Evolutionary conservation across 2,329 filamentous ascomycete species (phyloP), one percentile per base, ranked within the genome.

Genomic region (Lithohypha guttulata): DNA sequence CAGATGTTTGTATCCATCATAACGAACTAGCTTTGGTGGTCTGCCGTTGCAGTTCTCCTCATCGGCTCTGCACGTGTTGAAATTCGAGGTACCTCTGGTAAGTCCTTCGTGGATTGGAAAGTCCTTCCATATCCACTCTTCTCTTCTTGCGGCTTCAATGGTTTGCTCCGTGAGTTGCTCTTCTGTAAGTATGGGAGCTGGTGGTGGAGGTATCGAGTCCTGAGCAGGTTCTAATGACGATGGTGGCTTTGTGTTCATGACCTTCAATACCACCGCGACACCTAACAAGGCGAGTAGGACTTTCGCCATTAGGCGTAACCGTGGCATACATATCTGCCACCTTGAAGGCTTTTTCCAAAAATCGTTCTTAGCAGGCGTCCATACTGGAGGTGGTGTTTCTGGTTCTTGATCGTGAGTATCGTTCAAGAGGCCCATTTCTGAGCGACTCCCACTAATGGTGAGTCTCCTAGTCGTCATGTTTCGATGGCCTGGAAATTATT

Each of bases 291-390:
- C 38, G 5, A 48, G 11, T 8, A 40, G 13, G 7, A 51, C 23
- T 35, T 51, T 52, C 25, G 43, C 43, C 13, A 49, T 25, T 19
- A 50, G 29, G 1, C 47, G 46, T 37, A 53, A 37, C 14, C 50
- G 43, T 8, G 50, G 50, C 46, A 51, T 50, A 39, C 49, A 51
- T 19, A 50, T 49, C 42, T 53, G 50, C 47, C 49, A 51, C 51
- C 48, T 49, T 29, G 50, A 53, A 8, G 50, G 49, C 30, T 47
- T 48, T 32, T 43, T 51, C 49, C 49, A 53, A 29, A 51, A 50
- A n/a, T 43, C 36, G n/a, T 51, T 45, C 43, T 48, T 50, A 9
- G 45, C 44, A 8, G 49, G 49, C 30, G 45, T 44, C 47, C 48
- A 50, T 17, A 42, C 42, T 14, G 50, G 48, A 10, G 50, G 50